Evolutionary conservation across 2,329 filamentous ascomycete genomes (phyloP).

Genomic region (Neobulgaria alba): DNA sequence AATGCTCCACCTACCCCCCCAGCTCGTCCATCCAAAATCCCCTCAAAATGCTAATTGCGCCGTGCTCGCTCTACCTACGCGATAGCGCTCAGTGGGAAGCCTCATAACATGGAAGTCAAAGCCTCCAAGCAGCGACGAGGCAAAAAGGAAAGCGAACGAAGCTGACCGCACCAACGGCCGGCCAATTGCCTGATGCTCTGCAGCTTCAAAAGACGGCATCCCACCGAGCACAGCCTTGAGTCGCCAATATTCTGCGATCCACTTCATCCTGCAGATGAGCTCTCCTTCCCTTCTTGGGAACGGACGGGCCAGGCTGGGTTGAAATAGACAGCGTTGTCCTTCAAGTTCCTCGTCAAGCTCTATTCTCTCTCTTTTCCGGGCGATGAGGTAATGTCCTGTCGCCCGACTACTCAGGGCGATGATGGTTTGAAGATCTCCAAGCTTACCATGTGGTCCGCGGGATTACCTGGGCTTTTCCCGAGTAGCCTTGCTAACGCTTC

Average conservation of each 20-base stretch:
- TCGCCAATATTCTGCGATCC: neutral
- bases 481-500: neutral
- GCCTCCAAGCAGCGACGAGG: neutral
- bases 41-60: too few relatives aligned
- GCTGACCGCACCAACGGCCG: neutral
- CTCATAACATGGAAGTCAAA: too few relatives aligned
- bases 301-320: neutral
- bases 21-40: too few relatives aligned
- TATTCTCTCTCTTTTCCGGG: neutral
- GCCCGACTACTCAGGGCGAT: neutral
- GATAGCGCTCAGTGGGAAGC: too few relatives aligned
- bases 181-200: neutral
- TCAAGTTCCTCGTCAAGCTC: neutral
- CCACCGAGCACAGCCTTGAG: neutral
- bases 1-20: too few relatives aligned
- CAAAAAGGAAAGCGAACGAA: neutral
- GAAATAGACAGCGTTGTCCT: neutral
- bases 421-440: neutral
- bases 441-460: neutral
- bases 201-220: neutral
- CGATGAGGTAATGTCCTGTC: neutral
- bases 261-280: neutral
- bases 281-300: constrained; percentile 1
- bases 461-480: neutral
- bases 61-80: too few relatives aligned